Conservation (phyloP, 108 stramenopile species). For the Pinguiococcus pyrenoidosus region DNA sequence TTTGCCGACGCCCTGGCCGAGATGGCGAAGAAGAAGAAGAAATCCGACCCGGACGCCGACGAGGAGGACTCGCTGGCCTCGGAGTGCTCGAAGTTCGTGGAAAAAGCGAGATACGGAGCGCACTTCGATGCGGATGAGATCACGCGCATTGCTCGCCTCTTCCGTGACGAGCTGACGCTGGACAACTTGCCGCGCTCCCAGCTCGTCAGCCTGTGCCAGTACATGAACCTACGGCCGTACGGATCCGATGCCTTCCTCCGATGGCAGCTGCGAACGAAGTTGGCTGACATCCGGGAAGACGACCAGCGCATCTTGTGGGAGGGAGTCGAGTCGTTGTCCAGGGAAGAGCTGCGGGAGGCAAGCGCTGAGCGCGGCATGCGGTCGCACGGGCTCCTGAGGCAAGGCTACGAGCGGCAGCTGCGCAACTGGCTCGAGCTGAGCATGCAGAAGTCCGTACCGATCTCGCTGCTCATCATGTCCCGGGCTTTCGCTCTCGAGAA, state of each 20-base stretch:
- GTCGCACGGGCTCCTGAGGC: slow-evolving; percentile 74
- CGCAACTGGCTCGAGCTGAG: slow-evolving; percentile 92
- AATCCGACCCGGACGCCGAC: slow-evolving; percentile 29
- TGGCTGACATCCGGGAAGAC: slow-evolving; percentile 70
- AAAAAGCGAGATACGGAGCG: slow-evolving; percentile 64
- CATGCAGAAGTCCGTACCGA: slow-evolving; percentile 82
- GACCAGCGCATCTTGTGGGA: slow-evolving; percentile 95
- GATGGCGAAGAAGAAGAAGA: slow-evolving; percentile 37
- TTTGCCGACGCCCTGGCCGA: slow-evolving; percentile 68
- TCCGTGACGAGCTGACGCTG: slow-evolving; percentile 89
- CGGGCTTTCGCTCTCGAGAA: slow-evolving; percentile 72
- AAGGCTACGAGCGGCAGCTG: slow-evolving; percentile 63
- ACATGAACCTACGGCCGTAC: slow-evolving; percentile 88
- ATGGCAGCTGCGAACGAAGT: slow-evolving; percentile 78
- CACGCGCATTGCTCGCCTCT: slow-evolving; percentile 36
- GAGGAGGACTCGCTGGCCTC: slow-evolving; percentile 6
- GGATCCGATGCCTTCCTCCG: slow-evolving; percentile 79
- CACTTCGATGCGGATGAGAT: slow-evolving; percentile 62
- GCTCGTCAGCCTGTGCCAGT: slow-evolving; percentile 83
- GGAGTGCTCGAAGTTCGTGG: slow-evolving; percentile 68
- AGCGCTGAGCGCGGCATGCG: slow-evolving; percentile 95
- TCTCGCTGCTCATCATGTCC: slow-evolving; percentile 86
- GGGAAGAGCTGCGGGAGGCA: slow-evolving; percentile 90
- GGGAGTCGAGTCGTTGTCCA: slow-evolving; percentile 82
- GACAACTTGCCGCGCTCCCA: slow-evolving; percentile 94